Conservation (phyloP, 2,329 filamentous ascomycete species). For the Fusarium euwallaceae region DNA sequence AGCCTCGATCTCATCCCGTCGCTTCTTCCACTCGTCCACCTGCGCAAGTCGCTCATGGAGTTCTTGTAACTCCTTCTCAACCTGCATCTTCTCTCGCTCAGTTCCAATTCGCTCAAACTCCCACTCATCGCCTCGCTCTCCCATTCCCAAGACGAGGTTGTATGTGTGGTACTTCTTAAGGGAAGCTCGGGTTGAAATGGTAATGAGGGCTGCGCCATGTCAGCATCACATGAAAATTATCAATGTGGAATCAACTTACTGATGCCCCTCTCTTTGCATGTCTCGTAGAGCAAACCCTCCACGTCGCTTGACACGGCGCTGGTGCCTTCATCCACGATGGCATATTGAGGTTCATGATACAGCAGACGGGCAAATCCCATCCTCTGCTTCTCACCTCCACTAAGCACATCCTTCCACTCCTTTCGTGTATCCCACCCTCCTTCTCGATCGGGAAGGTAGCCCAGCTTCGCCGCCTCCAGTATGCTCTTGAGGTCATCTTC, state of each 20-base stretch:
- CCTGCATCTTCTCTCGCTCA: conserved; percentile 90
- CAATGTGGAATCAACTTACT: conserved; percentile 69
- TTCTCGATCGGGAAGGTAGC: conserved; percentile 91
- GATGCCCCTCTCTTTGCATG: conserved; percentile 91
- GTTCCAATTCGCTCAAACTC: conserved; percentile 95
- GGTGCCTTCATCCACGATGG: conserved; percentile 95
- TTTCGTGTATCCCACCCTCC: conserved; percentile 97
- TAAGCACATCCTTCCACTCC: conserved; percentile 99
- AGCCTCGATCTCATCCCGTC: conserved; percentile 83
- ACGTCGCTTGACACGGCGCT: conserved; percentile 95
- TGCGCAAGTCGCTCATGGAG: conserved; percentile 82
- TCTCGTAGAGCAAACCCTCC: conserved; percentile 93
- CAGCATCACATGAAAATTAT: conserved; percentile 27
- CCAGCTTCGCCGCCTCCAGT: conserved; percentile 85
- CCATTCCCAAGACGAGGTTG: conserved; percentile 86
- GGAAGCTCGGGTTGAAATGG: conserved; percentile 93
- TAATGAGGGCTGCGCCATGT: conserved; percentile 78
- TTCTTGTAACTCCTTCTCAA: conserved; percentile 91
- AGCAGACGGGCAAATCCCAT: conserved; percentile 91
- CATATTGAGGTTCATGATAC: conserved; percentile 95
- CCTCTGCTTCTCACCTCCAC: conserved; percentile 95
- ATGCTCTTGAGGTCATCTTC: conserved; percentile 84
- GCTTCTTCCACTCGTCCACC: conserved; percentile 86
- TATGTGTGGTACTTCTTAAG: conserved; percentile 96
- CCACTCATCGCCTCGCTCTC: conserved; percentile 87